Percentiles rank a stretch among this genome's conserved stretches.
Evolutionary conservation across 352 stramenopile genomes (phyloP).

Genomic region (Globisporangium spinosum): DNA sequence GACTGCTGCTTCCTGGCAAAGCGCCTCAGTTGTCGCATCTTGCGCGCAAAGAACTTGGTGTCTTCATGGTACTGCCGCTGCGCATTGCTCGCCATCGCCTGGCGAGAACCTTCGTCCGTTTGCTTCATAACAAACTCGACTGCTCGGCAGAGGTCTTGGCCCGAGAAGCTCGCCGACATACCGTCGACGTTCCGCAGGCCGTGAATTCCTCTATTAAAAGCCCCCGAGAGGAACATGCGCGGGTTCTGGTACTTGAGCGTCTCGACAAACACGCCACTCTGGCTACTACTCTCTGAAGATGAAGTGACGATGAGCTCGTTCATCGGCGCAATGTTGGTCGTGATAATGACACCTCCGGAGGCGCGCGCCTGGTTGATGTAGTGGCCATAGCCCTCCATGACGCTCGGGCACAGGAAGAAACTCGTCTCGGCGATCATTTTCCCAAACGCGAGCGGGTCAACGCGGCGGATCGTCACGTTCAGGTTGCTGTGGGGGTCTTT

Average conservation of each 20-base stretch:
- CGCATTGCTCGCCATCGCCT: slow-evolving; percentile 27
- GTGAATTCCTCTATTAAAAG: slow-evolving; percentile 16
- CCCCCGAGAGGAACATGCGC: slow-evolving; percentile 37
- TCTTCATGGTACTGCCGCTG: slow-evolving; percentile 46
- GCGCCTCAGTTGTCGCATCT: slow-evolving; percentile 39
- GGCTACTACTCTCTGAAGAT: background rate
- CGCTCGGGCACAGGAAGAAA: slow-evolving; percentile 53
- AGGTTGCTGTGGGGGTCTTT: background rate
- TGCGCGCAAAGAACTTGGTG: slow-evolving; percentile 42
- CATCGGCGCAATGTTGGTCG: slow-evolving; percentile 48
- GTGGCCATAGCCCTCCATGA: slow-evolving; percentile 63
- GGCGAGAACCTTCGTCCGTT: slow-evolving; percentile 20
- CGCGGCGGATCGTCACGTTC: slow-evolving; percentile 17
- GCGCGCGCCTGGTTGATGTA: slow-evolving; percentile 66
- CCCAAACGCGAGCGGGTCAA: slow-evolving; percentile 33
- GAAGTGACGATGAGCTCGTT: slow-evolving; percentile 39
- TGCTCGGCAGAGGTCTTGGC: slow-evolving; percentile 30
- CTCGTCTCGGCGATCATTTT: slow-evolving; percentile 36
- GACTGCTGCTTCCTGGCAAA: slow-evolving; percentile 14
- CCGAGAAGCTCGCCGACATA: slow-evolving; percentile 30
- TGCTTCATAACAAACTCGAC: slow-evolving; percentile 31
- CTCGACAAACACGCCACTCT: background rate
- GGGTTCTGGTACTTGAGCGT: slow-evolving; percentile 8
- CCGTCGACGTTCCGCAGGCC: slow-evolving; percentile 28
- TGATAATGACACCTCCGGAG: slow-evolving; percentile 38